Percentiles rank a stretch among this genome's conserved stretches.
Conservation (phyloP, 768 basidiomycete genomes). For the Agaricus blazei region DNA sequence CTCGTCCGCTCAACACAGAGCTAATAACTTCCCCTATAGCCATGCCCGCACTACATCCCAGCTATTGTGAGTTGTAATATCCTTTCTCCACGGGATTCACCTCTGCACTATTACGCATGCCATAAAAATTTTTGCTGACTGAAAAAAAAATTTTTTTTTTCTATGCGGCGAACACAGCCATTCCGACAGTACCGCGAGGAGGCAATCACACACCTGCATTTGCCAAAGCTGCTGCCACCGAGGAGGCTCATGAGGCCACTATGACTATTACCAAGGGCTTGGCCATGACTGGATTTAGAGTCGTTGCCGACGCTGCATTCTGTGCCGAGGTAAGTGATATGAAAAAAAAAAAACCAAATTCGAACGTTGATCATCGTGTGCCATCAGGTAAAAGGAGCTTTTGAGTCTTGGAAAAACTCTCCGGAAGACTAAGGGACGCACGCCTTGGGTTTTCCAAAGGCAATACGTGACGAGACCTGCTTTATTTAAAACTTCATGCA, state of each 20-base stretch:
- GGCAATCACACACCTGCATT: constrained; percentile 77
- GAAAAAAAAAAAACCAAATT: too few species aligned
- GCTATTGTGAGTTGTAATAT: constrained; percentile 43
- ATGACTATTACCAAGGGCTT: constrained; percentile 56
- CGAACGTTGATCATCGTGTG: background rate
- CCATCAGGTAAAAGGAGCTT: constrained; percentile 19
- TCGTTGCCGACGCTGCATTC: constrained; percentile 55
- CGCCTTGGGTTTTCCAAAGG: background rate
- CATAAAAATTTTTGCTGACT: background rate
- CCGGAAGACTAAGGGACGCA: background rate
- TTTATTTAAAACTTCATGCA: too few species aligned
- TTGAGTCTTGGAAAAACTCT: constrained; percentile 12
- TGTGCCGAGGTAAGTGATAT: constrained; percentile 40
- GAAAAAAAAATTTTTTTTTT: background rate
- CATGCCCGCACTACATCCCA: constrained; percentile 59
- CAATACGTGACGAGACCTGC: too few species aligned
- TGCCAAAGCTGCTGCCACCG: constrained; percentile 49
- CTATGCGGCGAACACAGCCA: constrained; percentile 36
- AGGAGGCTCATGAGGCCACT: constrained; percentile 57
- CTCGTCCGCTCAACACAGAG: constrained; percentile 3
- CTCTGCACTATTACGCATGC: background rate
- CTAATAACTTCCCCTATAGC: constrained; percentile 28
- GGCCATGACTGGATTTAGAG: constrained; percentile 55
- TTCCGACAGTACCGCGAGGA: constrained; percentile 65
- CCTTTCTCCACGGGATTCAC: constrained; percentile 12